These are phyloP conservation scores for Rhynchospora breviuscula DNA, from an alignment of 176 grass and related monocot genomes.

Conservation along the genomic window DNA sequence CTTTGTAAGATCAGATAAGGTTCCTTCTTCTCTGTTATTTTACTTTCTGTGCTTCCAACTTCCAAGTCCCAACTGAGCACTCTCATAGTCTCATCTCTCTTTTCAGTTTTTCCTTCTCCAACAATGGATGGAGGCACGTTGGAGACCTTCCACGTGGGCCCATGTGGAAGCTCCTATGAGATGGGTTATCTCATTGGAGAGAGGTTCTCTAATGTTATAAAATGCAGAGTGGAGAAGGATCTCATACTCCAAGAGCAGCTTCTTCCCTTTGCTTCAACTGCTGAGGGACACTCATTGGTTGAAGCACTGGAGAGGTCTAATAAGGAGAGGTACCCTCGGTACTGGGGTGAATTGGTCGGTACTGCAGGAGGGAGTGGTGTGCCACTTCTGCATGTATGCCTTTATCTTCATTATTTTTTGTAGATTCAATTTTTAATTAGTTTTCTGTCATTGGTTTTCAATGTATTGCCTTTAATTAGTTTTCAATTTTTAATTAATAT, in stretches of 20 bases:
- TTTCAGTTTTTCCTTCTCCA: neutral
- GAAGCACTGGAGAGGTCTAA: constrained; percentile 46
- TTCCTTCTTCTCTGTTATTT: neutral
- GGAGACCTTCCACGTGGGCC: constrained; percentile 47
- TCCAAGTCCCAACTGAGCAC: neutral
- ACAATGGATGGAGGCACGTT: constrained; percentile 28
- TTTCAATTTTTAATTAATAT: neutral
- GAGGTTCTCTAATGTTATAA: constrained; percentile 47
- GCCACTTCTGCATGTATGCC: constrained; percentile 45
- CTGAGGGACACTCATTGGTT: constrained; percentile 31
- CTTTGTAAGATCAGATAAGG: neutral
- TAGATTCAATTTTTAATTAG: neutral
- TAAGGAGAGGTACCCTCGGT: constrained; percentile 42
- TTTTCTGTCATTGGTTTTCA: neutral
- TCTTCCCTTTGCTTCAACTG: constrained; percentile 59
- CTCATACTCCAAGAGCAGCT: constrained; percentile 53
- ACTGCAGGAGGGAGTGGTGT: constrained; percentile 56
- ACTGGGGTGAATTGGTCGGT: constrained; percentile 75
- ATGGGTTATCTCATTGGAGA: constrained; percentile 46
- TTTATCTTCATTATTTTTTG: neutral
- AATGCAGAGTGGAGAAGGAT: constrained; percentile 52
- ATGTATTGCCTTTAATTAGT: too few species aligned
- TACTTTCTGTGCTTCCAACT: neutral
- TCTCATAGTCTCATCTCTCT: neutral
- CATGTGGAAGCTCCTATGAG: constrained; percentile 32